phyloP scores from a whole-genome alignment of 495 filamentous ascomycete genomes.

The Tuber calosporum region DNA sequence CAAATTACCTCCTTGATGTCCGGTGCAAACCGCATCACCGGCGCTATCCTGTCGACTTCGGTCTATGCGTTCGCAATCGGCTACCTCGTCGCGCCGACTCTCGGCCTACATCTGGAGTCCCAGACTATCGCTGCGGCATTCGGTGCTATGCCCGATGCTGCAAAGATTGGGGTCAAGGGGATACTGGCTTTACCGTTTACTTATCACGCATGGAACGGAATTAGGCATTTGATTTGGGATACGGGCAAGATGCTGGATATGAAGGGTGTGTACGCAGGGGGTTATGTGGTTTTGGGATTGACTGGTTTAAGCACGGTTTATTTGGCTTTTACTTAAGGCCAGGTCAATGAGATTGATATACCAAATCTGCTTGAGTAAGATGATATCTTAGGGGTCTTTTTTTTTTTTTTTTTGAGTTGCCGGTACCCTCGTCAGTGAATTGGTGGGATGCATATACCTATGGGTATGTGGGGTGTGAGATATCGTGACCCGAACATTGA shows the following conservation, averaged over 20 bases:
- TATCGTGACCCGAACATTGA: not conserved
- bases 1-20: conserved; percentile 79
- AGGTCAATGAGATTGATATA: not conserved
- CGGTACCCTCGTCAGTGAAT: not conserved
- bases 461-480: not conserved
- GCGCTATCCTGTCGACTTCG: conserved; percentile 59
- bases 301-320: conserved; percentile 55
- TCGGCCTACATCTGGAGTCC: conserved; percentile 81
- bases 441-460: not conserved
- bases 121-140: conserved; percentile 70
- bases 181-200: conserved; percentile 71
- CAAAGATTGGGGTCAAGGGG: conserved; percentile 68
- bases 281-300: conserved; percentile 65
- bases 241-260: conserved; percentile 61
- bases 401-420: not conserved
- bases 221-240: conserved; percentile 90
- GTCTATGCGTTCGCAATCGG: conserved; percentile 77
- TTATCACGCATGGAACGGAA: conserved; percentile 77
- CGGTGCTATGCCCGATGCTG: conserved; percentile 60
- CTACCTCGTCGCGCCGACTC: conserved; percentile 72
- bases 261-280: conserved; percentile 62
- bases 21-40: conserved; percentile 72
- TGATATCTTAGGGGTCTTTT: not conserved
- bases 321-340: conserved; percentile 33
- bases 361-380: not conserved